Evolutionary conservation across 2,329 filamentous ascomycete genomes (phyloP).

Genomic region (Blumeria hordei): DNA sequence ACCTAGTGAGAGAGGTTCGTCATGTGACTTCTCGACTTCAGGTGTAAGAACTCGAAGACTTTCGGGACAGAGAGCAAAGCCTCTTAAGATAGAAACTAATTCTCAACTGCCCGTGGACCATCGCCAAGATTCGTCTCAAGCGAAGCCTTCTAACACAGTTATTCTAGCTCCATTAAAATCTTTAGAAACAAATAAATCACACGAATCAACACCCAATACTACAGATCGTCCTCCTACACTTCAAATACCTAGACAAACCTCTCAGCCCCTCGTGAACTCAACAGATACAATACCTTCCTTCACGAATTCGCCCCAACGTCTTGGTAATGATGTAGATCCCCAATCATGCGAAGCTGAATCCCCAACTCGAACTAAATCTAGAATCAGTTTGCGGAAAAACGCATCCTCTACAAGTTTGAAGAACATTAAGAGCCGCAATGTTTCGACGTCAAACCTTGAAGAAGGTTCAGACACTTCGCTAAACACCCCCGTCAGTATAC

Average conservation of each 20-base stretch:
- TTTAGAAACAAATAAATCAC: no score
- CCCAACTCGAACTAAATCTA: conserved; percentile 24
- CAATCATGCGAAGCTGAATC: conserved; percentile 24
- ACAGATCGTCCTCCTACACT: conserved; percentile 8
- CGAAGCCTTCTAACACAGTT: no score
- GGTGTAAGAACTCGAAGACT: no score
- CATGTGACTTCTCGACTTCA: no score
- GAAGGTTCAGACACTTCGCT: conserved; percentile 42
- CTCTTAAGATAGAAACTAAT: no score
- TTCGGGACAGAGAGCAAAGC: no score
- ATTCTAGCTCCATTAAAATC: no score
- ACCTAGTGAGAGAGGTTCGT: no score
- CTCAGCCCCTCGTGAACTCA: conserved; percentile 8
- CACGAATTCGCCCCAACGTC: conserved; percentile 8
- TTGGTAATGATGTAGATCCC: conserved; percentile 15
- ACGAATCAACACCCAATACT: neutral
- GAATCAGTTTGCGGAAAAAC: conserved; percentile 31
- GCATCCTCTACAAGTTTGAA: conserved; percentile 46
- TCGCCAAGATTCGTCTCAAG: no score
- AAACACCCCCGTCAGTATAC: conserved; percentile 43
- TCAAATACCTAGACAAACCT: conserved; percentile 10
- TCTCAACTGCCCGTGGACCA: no score
- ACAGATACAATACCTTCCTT: conserved; percentile 12
- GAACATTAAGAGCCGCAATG: conserved; percentile 49
- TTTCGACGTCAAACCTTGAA: conserved; percentile 39